Percentiles rank a stretch among this genome's conserved stretches.
Conservation (phyloP, 441 rosid genomes). For the Gossypium trilobum region DNA sequence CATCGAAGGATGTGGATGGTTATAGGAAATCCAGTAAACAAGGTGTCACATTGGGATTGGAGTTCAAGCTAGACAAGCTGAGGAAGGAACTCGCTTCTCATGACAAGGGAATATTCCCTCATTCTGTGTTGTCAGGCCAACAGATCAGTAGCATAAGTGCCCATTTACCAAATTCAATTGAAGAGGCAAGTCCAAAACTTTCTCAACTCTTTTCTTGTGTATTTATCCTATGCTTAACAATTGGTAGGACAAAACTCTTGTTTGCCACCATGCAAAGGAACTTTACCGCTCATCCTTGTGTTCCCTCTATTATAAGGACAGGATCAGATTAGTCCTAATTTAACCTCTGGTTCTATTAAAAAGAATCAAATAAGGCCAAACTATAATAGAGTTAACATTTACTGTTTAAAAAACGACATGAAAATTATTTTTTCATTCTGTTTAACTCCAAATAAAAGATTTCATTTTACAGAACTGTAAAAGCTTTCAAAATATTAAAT, state of each 20-base stretch:
- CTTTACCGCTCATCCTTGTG: not conserved
- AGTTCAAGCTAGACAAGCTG: constrained; percentile 68
- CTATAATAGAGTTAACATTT: no score
- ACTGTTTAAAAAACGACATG: no score
- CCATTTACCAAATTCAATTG: constrained; percentile 45
- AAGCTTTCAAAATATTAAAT: no score
- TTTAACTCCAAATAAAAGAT: no score
- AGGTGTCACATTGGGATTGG: constrained; percentile 41
- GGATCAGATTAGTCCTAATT: no score
- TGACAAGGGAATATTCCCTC: constrained; percentile 75
- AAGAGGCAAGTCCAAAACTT: constrained; percentile 43
- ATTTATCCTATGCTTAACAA: not conserved
- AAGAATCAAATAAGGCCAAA: no score
- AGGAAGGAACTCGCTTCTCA: constrained; percentile 58
- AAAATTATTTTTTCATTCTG: no score
- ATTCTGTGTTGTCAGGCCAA: constrained; percentile 69
- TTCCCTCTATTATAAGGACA: not conserved
- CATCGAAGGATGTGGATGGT: constrained; percentile 24
- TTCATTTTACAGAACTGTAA: no score
- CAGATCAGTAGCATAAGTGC: constrained; percentile 57
- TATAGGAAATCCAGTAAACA: constrained; percentile 39
- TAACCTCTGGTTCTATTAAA: no score
- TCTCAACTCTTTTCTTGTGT: not conserved
- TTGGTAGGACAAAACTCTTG: not conserved
- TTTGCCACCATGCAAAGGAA: not conserved